phyloP scores from a whole-genome alignment of 306 rosid genomes.

The Aeschynomene evenia region DNA sequence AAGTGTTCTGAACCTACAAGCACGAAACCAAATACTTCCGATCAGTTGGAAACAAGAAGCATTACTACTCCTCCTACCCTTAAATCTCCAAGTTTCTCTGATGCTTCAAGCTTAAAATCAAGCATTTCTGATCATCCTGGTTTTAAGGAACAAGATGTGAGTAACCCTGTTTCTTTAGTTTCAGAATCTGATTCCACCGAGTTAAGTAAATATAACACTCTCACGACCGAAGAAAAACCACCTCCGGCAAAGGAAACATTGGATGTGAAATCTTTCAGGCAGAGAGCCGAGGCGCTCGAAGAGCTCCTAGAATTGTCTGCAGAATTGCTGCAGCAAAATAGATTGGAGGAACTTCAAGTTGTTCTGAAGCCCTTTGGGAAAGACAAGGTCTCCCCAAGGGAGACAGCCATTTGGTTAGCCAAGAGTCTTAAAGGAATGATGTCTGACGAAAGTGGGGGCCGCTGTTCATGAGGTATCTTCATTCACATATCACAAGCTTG shows the following conservation, averaged over 20 bases:
- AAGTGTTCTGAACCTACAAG: constrained; percentile 54
- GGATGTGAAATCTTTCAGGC: constrained; percentile 89
- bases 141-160: constrained; percentile 49
- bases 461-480: constrained; percentile 49
- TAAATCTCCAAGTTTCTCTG: constrained; percentile 52
- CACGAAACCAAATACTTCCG: constrained; percentile 47
- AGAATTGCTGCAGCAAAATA: constrained; percentile 78
- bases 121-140: constrained; percentile 45
- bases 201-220: constrained; percentile 39
- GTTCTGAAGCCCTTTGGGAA: constrained; percentile 94
- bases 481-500: constrained; percentile 35
- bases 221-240: constrained; percentile 59
- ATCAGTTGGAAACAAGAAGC: constrained; percentile 56
- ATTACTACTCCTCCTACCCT: constrained; percentile 28
- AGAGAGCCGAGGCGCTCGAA: constrained; percentile 98
- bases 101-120: constrained; percentile 48
- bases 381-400: constrained; percentile 95
- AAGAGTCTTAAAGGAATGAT: constrained; percentile 97
- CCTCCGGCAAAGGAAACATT: constrained; percentile 55
- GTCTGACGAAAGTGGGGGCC: constrained; percentile 66
- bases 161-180: constrained; percentile 34
- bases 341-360: constrained; percentile 89
- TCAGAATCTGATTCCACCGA: constrained; percentile 56
- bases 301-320: constrained; percentile 94
- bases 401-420: constrained; percentile 98